Evolutionary conservation across 1,284 basidiomycete genomes (phyloP).

Genomic region (Rhodotorula sp.): DNA sequence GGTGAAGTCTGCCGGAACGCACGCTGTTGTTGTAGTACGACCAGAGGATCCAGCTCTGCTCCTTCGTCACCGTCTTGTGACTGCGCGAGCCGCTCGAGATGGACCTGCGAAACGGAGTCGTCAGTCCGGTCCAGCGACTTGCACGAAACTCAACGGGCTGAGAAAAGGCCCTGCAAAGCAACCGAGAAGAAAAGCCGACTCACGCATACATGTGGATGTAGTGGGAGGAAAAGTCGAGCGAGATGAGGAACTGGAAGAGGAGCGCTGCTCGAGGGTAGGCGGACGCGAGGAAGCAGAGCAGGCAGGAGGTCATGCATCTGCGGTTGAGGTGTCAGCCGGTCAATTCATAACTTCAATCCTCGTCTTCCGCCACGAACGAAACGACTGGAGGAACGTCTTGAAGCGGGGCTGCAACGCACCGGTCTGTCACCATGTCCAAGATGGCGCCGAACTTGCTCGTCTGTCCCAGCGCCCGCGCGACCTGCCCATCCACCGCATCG

Average conservation of each 20-base stretch:
- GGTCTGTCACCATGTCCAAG: constrained; percentile 99
- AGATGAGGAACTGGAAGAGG: constrained; percentile 90
- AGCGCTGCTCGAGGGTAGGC: constrained; percentile 81
- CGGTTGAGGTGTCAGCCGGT: no score
- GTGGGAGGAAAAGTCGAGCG: constrained; percentile 96
- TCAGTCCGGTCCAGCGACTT: neutral
- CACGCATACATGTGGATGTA: constrained; percentile 99
- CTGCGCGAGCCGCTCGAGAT: constrained; percentile 86
- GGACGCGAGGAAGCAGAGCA: constrained; percentile 89
- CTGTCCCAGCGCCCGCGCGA: constrained; percentile 84
- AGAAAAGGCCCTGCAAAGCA: neutral
- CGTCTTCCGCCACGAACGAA: no score
- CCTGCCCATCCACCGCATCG: constrained; percentile 93
- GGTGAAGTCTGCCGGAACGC: constrained; percentile 46
- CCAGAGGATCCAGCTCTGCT: constrained; percentile 88
- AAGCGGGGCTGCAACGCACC: constrained; percentile 58
- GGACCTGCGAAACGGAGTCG: constrained; percentile 60
- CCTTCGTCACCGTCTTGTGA: constrained; percentile 87
- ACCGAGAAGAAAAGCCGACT: constrained; percentile 43
- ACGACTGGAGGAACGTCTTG: neutral
- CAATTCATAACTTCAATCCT: neutral
- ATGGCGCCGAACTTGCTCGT: constrained; percentile 96
- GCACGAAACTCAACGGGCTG: neutral
- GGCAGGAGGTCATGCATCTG: constrained; percentile 92
- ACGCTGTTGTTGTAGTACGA: constrained; percentile 92